Evolutionary conservation across 306 rosid species (phyloP).

Genomic region (Pterocarpus macrocarpus): DNA sequence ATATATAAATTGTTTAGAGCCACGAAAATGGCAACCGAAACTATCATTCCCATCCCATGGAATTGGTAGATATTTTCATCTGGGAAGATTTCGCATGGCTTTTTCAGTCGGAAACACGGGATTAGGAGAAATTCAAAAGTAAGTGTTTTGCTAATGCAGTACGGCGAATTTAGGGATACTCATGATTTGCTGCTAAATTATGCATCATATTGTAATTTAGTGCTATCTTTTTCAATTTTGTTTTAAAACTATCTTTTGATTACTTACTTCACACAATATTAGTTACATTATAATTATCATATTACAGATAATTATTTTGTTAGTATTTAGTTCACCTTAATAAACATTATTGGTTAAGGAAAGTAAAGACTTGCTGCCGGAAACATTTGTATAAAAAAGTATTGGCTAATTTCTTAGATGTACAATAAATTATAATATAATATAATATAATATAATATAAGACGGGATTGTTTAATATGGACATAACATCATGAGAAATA

Average conservation of each 20-base stretch:
- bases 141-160: too few species aligned
- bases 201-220: not conserved
- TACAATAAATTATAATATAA: too few species aligned
- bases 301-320: not conserved
- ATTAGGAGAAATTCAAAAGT: not conserved
- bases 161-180: too few species aligned
- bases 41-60: conserved; percentile 16
- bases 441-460: too few species aligned
- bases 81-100: not conserved
- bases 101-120: not conserved
- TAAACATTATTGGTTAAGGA: too few species aligned
- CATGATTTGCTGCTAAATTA: not conserved
- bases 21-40: conserved; percentile 16
- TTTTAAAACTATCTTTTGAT: not conserved
- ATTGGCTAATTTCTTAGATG: too few species aligned
- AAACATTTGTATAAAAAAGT: too few species aligned
- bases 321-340: too few species aligned
- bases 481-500: too few species aligned
- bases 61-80: conserved; percentile 25
- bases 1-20: conserved; percentile 31
- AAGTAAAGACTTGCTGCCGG: too few species aligned
- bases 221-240: not conserved
- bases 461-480: too few species aligned
- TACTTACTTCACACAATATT: not conserved
- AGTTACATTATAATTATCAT: conserved; percentile 1